phyloP scores from a whole-genome alignment of 768 basidiomycete species.

The Boletus subparvulus region DNA sequence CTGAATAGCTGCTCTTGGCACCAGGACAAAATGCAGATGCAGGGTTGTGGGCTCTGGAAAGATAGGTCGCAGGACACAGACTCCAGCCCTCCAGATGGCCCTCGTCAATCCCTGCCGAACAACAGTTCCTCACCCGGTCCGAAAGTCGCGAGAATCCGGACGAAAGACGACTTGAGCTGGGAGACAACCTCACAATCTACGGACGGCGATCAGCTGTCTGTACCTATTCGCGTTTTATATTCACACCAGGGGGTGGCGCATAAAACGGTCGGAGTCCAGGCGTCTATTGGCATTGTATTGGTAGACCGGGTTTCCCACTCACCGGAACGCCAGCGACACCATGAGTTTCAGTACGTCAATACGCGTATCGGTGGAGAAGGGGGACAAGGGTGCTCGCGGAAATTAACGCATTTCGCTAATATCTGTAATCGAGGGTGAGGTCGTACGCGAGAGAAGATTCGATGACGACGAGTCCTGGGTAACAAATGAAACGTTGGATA shows the following conservation, averaged over 20 bases:
- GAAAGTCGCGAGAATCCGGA: conserved; percentile 15
- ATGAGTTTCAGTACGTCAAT: conserved; percentile 20
- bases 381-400: conserved; percentile 14
- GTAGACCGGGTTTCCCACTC: conserved; percentile 9
- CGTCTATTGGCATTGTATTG: not conserved
- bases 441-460: conserved; percentile 11
- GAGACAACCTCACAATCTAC: not conserved
- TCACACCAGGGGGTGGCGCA: conserved; percentile 23
- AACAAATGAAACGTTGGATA: conserved; percentile 1
- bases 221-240: conserved; percentile 13
- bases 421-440: conserved; percentile 16
- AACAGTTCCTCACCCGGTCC: not conserved
- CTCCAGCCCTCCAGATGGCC: not conserved
- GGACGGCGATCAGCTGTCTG: conserved; percentile 32
- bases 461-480: not conserved
- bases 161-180: not conserved
- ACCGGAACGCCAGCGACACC: not conserved
- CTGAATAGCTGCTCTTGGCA: not conserved
- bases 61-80: not conserved
- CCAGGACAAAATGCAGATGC: not conserved
- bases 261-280: conserved; percentile 3
- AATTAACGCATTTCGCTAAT: conserved; percentile 21
- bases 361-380: not conserved
- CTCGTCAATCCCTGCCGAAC: not conserved
- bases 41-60: conserved; percentile 1